These are phyloP conservation scores for Septoria linicola DNA, from an alignment of 2,329 filamentous ascomycete species.

Conservation along the genomic window DNA sequence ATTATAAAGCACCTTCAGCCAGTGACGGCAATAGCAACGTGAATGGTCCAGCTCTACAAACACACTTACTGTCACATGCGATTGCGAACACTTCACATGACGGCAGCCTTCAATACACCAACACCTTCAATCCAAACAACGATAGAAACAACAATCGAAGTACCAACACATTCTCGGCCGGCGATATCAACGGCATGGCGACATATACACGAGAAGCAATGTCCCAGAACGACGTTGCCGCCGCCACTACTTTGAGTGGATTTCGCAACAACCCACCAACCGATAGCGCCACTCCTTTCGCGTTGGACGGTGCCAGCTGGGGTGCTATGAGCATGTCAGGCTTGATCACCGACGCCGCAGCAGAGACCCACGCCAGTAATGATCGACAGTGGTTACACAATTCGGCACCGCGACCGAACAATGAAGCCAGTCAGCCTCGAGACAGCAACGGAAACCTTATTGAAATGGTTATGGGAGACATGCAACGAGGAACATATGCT, in stretches of 20 bases:
- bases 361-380: not conserved
- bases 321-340: conserved; percentile 11
- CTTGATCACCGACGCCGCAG: not conserved
- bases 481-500: conserved; percentile 4
- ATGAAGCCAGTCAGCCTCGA: not conserved
- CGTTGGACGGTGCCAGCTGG: conserved; percentile 8
- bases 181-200: conserved; percentile 12
- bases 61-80: conserved; percentile 1
- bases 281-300: conserved; percentile 9
- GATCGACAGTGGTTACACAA: conserved; percentile 10
- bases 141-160: not conserved
- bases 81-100: conserved; percentile 1
- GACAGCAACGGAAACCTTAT: not conserved
- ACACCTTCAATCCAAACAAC: not conserved
- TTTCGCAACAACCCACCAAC: conserved; percentile 16
- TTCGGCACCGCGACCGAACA: not conserved
- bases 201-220: conserved; percentile 10
- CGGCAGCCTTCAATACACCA: not conserved
- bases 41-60: not conserved
- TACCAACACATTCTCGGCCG: not conserved
- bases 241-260: conserved; percentile 9
- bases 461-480: conserved; percentile 6
- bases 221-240: conserved; percentile 12
- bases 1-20: conserved; percentile 8
- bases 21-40: not conserved